A percentile compares a stretch with the other conserved stretches of the same genome.
Evolutionary conservation across 2,329 filamentous ascomycete genomes (phyloP).

Genomic region (Penicillium decumbens): DNA sequence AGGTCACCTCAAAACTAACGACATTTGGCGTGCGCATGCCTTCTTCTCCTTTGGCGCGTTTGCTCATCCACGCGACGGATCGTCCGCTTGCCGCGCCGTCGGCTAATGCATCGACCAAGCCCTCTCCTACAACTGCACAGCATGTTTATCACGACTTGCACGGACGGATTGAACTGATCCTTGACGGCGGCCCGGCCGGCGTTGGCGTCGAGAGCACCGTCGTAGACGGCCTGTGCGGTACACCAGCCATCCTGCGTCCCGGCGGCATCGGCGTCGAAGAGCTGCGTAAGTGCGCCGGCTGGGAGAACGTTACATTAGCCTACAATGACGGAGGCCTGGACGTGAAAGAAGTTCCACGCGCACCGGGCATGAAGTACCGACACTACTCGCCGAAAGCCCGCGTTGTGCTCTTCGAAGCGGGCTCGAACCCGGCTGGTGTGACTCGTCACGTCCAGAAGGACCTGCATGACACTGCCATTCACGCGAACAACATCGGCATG

Average conservation of each 20-base stretch:
- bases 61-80: constrained; percentile 74
- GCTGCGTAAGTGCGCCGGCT: constrained; percentile 67
- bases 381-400: constrained; percentile 90
- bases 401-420: constrained; percentile 74
- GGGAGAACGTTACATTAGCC: constrained; percentile 70
- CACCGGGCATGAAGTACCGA: constrained; percentile 98
- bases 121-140: constrained; percentile 82
- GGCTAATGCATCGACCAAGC: constrained; percentile 89
- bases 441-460: constrained; percentile 33
- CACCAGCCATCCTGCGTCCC: constrained; percentile 77
- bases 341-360: constrained; percentile 64
- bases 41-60: constrained; percentile 73
- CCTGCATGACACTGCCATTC: constrained; percentile 28
- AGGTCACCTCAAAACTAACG: constrained; percentile 78
- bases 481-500: constrained; percentile 35
- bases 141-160: constrained; percentile 83
- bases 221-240: constrained; percentile 78
- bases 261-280: constrained; percentile 83
- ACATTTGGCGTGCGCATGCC: constrained; percentile 93
- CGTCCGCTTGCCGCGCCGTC: constrained; percentile 84
- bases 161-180: constrained; percentile 75
- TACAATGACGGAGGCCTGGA: constrained; percentile 73
- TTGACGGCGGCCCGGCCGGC: constrained; percentile 80
- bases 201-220: constrained; percentile 97
- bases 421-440: constrained; percentile 28